These are phyloP conservation scores for Microthlaspi erraticum DNA, from an alignment of 345 rosid genomes.

Conservation along the genomic window DNA sequence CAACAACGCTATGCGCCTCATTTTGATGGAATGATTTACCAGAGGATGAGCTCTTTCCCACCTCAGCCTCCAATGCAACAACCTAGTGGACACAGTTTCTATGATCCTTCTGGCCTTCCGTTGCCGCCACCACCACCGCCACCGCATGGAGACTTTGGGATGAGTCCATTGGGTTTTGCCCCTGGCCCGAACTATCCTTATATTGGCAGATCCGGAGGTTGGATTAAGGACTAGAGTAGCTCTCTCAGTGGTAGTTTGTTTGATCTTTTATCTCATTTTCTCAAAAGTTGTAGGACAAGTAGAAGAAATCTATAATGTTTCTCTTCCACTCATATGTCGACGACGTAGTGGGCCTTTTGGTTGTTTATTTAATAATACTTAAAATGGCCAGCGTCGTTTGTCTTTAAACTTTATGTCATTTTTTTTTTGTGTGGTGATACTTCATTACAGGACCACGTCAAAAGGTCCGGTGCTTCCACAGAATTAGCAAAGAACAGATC, in stretches of 20 bases:
- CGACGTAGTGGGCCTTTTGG: conserved; percentile 13
- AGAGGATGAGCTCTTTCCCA: conserved; percentile 47
- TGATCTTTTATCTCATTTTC: background rate
- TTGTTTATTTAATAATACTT: conserved; percentile 2
- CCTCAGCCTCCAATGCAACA: conserved; percentile 48
- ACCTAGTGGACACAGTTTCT: conserved; percentile 24
- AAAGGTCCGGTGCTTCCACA: background rate
- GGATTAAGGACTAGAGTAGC: conserved; percentile 66
- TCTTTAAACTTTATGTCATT: background rate
- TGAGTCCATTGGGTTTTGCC: conserved; percentile 49
- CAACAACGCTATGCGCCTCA: conserved; percentile 72
- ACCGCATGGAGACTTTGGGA: conserved; percentile 23
- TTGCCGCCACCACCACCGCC: conserved; percentile 35
- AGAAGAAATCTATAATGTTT: conserved; percentile 13
- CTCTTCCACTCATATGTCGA: conserved; percentile 1
- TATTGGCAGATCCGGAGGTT: conserved; percentile 54
- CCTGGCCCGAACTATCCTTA: conserved; percentile 54
- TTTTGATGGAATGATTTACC: conserved; percentile 60
- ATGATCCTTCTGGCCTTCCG: conserved; percentile 29
- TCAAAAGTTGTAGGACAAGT: conserved; percentile 16
- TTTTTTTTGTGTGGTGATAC: conserved; percentile 4
- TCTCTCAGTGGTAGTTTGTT: conserved; percentile 31
- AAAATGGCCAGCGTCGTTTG: background rate
- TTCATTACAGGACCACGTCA: conserved; percentile 8
- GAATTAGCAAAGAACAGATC: conserved; percentile 30